phyloP scores from a whole-genome alignment of 805 yeast species.

The Wickerhamiella vanderwaltii region DNA sequence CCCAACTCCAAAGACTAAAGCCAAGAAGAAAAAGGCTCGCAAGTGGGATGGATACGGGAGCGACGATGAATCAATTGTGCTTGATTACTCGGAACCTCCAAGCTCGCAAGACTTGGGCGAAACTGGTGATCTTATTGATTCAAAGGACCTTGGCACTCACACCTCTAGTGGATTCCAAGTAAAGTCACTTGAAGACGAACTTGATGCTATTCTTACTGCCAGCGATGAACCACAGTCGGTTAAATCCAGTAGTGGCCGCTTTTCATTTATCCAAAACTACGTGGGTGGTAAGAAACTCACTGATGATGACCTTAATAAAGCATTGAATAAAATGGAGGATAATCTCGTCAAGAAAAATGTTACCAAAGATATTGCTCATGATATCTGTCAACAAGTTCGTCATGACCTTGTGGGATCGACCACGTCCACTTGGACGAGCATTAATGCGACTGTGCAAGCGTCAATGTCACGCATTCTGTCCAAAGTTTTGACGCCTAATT shows the following conservation, averaged over 20 bases:
- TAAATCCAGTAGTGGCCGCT: conserved; percentile 26
- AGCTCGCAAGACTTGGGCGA: conserved; percentile 19
- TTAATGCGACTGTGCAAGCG: conserved; percentile 52
- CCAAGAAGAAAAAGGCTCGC: conserved; percentile 36
- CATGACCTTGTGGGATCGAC: conserved; percentile 59
- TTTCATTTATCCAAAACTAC: conserved; percentile 46
- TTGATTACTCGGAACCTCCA: conserved; percentile 43
- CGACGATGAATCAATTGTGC: conserved; percentile 33
- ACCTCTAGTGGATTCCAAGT: conserved; percentile 49
- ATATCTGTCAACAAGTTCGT: conserved; percentile 57
- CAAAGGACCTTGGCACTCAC: conserved; percentile 21
- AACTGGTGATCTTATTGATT: not conserved
- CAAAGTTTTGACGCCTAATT: conserved; percentile 77
- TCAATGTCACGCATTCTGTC: conserved; percentile 48
- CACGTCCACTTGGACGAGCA: conserved; percentile 60
- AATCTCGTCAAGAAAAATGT: conserved; percentile 78
- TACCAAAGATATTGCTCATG: conserved; percentile 76
- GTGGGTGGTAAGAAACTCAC: conserved; percentile 61
- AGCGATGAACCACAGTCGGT: conserved; percentile 15
- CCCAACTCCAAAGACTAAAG: conserved; percentile 14
- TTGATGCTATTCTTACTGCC: conserved; percentile 32
- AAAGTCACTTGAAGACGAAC: conserved; percentile 46
- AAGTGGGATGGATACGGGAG: conserved; percentile 44
- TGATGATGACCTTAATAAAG: conserved; percentile 50
- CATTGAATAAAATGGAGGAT: conserved; percentile 53